Percentiles rank a stretch among this genome's conserved stretches.
Evolutionary conservation across 140 eudicot genomes (phyloP).

Genomic region (Erigeron philadelphicus): DNA sequence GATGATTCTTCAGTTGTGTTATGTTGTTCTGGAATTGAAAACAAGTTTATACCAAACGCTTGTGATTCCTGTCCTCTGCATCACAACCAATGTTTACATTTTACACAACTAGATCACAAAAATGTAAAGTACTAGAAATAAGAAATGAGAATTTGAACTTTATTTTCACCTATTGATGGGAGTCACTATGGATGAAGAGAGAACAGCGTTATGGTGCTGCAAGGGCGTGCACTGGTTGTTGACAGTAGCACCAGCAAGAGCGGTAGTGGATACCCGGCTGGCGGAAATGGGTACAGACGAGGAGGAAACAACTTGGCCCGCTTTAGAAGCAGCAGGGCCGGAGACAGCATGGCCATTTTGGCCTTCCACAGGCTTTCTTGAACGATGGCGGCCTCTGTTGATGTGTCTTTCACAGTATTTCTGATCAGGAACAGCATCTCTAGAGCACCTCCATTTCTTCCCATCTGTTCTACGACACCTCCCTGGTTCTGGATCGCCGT

Average conservation of each 20-base stretch:
- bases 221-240: conserved; percentile 35
- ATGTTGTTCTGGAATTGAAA: conserved; percentile 39
- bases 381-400: conserved; percentile 94
- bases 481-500: too few species aligned
- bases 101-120: conserved; percentile 10
- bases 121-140: background rate
- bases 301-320: conserved; percentile 48
- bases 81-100: conserved; percentile 3
- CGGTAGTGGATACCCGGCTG: conserved; percentile 32
- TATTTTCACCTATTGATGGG: conserved; percentile 45
- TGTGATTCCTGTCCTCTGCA: conserved; percentile 52
- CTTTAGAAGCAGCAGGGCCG: conserved; percentile 45
- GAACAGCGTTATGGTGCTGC: conserved; percentile 24
- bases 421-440: conserved; percentile 84
- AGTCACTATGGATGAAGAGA: conserved; percentile 19
- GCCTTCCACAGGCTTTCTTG: conserved; percentile 99
- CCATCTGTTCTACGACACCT: too few species aligned
- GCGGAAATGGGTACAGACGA: conserved; percentile 47
- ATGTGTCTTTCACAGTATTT: conserved; percentile 97
- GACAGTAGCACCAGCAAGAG: conserved; percentile 20
- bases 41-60: conserved; percentile 28
- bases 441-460: too few species aligned
- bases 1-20: conserved; percentile 34
- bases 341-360: conserved; percentile 84
- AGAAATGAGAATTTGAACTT: background rate